Evolutionary conservation across 495 filamentous ascomycete genomes (phyloP), one percentile per base, ranked within the genome.

Genomic region (Aspergillus hancockii): DNA sequence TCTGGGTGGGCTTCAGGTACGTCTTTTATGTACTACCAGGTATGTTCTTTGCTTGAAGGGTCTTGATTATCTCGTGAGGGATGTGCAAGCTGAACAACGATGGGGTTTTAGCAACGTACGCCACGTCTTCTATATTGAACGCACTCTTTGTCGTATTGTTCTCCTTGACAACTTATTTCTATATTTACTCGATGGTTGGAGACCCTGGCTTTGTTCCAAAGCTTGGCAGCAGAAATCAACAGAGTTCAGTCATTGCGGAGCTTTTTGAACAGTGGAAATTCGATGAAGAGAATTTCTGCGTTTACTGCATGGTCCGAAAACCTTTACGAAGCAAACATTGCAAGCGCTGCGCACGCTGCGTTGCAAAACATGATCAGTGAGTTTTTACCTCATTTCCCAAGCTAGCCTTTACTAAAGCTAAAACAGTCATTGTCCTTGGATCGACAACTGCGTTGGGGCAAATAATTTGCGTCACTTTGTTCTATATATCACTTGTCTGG

Each of bases 191-290:
- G 55, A 95, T 98, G 90, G 71, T 86, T 16, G 86, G 86, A 65
- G 93, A 98, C 66, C 95, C 94, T 0, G 94, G 94, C 12, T 97
- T 86, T 69, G 88, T 98, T n/a, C 94, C 95, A 0, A 98, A 97
- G 69, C 81, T 93, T 62, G 87, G 87, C 52, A 92, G 92, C 63
- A 84, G 94, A 22, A 89, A 86, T 25, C 87, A 95, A 66, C 93
- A 97, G 70, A 91, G 92, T 72, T 87, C 85, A 23, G 84, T 89
- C 55, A 92, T 98, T 61, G 88, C 93, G 47, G 89, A 96, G 55
- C 83, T 98, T 4, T 77, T 98, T 57, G 79, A 82, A 54, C 66
- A 85, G 61, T 92, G 90, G 86, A 93, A 91, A 68, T 98, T 93
- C 71, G 92, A 98, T 74, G 92, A 95, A 61, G 81, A 88, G 41